Base-by-base conservation (phyloP, 371 early-diverging fungal species). In the Umbelopsis sp. region DNA sequence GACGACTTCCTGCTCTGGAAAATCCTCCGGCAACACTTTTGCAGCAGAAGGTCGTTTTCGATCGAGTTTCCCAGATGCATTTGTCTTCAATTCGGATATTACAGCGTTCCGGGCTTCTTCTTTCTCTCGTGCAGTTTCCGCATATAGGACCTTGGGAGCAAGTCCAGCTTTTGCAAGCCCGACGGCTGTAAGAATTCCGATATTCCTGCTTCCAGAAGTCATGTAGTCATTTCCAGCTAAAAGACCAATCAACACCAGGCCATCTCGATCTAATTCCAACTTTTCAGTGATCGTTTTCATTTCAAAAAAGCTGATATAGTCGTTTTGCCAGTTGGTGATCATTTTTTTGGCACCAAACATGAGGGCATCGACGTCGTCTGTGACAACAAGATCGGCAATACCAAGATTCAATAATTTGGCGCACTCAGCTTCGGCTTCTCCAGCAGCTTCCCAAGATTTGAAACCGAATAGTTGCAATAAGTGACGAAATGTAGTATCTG, bases 361-460 rank as follows among this genome's bases (percentile, higher is more conserved):
- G 38, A 82, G 74, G 0, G 72, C 72, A 52, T 82, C 82, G 4
- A 74, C 76, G 35, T 82, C 80, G 11, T 70, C 72, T 18, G 82
- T 82, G 29, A 80, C 50, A 3, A 82, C 71, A 0, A 77, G 18
- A 70, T 82, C 80, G 0, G 77, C 80, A 67, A 71, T 71, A 0
- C 72, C 76, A 6, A 76, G 66, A 22, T 76, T 68, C 45, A 75
- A 71, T 0, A 82, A 38, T n/a, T 72, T 64, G 0, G 80, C 82
- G 50, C 82, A 82, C 53, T 82, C 82, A 0, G 82, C 82, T 65
- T 80, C 82, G 10, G 82, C 82, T 62, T 82, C 82, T 0, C 82
- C 82, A 51, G 75, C 62, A 0, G 80, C 78, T 2, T 75, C 24
- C 82, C 82, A 82, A 10, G 65, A 32, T 2, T 63, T 50, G 44